A percentile compares a stretch with the other conserved stretches of the same genome.
phyloP scores from a whole-genome alignment of 148 eudicot genomes.

The Rhododendron mucronatum region DNA sequence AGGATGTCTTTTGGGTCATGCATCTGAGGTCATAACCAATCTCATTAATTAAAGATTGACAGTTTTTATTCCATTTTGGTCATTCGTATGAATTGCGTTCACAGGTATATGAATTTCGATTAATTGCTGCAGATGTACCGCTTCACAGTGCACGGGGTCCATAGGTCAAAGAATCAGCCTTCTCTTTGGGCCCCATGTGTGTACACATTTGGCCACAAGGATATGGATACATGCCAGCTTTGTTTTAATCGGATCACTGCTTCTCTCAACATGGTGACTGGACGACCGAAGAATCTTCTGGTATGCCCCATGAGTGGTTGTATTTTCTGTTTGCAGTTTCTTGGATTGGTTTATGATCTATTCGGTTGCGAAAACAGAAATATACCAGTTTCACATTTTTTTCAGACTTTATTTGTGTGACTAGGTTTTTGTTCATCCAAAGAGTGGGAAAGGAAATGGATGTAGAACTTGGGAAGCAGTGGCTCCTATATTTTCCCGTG shows the following conservation, averaged over 20 bases:
- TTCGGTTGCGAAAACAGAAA: constrained; percentile 2
- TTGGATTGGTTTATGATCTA: not conserved
- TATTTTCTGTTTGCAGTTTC: not conserved
- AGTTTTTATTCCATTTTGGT: not conserved
- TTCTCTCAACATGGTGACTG: constrained; percentile 39
- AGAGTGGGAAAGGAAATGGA: constrained; percentile 84
- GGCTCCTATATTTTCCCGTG: constrained; percentile 78
- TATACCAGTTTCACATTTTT: constrained; percentile 13
- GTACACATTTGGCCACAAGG: constrained; percentile 78
- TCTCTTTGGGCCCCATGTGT: constrained; percentile 56
- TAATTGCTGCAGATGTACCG: constrained; percentile 66
- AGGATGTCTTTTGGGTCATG: constrained; percentile 37
- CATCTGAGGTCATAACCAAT: constrained; percentile 46
- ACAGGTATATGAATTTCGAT: constrained; percentile 9
- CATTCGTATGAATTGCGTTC: constrained; percentile 1
- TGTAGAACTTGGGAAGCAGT: constrained; percentile 66
- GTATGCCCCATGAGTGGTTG: constrained; percentile 31
- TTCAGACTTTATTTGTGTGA: constrained; percentile 26
- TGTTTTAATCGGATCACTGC: constrained; percentile 54
- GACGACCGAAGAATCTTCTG: constrained; percentile 84
- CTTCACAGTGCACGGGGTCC: constrained; percentile 62
- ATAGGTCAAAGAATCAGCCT: constrained; percentile 51
- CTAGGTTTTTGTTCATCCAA: constrained; percentile 89
- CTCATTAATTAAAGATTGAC: not conserved
- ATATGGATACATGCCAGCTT: constrained; percentile 44